These are phyloP conservation scores for Bassia scoparia DNA, from an alignment of 148 eudicot genomes.

Conservation along the genomic window DNA sequence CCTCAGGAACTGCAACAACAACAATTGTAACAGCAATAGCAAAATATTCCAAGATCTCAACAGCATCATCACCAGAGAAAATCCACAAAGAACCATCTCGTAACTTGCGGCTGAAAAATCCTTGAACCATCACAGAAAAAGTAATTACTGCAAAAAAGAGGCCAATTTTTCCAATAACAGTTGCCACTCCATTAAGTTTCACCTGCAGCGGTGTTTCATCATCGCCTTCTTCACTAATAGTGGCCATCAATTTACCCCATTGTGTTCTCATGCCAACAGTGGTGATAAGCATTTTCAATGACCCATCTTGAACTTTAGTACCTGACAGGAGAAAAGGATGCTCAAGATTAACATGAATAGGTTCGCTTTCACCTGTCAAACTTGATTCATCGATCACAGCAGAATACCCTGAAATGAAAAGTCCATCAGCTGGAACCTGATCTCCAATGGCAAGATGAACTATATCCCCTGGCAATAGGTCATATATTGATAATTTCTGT, in stretches of 20 bases:
- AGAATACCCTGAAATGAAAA: slow-evolving; percentile 69
- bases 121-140: slow-evolving; percentile 72
- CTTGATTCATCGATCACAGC: slow-evolving; percentile 73
- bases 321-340: slow-evolving; percentile 80
- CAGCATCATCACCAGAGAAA: slow-evolving; percentile 69
- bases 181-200: slow-evolving; percentile 82
- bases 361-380: slow-evolving; percentile 85
- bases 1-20: slow-evolving; percentile 90
- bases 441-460: slow-evolving; percentile 82
- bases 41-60: slow-evolving; percentile 66
- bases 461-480: slow-evolving; percentile 68
- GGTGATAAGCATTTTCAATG: slow-evolving; percentile 75
- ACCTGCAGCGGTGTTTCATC: slow-evolving; percentile 90
- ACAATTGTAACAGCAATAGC: slow-evolving; percentile 88
- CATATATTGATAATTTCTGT: slow-evolving; percentile 72
- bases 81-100: slow-evolving; percentile 49
- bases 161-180: slow-evolving; percentile 81
- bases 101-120: slow-evolving; percentile 49
- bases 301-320: slow-evolving; percentile 86
- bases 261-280: slow-evolving; percentile 93
- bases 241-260: slow-evolving; percentile 88
- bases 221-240: slow-evolving; percentile 84
- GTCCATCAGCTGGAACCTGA: slow-evolving; percentile 86
- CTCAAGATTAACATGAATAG: slow-evolving; percentile 42
- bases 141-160: slow-evolving; percentile 74